These are phyloP conservation scores for Oryza longistaminata DNA, from an alignment of 176 grass and related monocot species.

Conservation along the genomic window DNA sequence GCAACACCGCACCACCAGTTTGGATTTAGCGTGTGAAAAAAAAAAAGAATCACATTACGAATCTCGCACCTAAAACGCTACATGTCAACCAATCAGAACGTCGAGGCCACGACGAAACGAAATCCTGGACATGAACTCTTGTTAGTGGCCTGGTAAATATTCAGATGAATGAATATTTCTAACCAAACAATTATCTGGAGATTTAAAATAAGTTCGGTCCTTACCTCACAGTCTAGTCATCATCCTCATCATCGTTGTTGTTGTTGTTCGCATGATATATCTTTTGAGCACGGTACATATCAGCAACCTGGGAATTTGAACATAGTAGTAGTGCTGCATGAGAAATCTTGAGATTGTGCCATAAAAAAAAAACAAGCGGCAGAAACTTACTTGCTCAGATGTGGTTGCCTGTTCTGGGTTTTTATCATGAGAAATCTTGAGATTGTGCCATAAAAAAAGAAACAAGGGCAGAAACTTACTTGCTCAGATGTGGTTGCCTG, in stretches of 20 bases:
- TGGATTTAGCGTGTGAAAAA: not conserved
- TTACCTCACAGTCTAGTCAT: conserved; percentile 60
- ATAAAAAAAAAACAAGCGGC: not conserved
- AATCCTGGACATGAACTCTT: not conserved
- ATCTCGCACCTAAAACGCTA: not conserved
- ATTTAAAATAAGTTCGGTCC: conserved; percentile 4
- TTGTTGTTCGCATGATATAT: conserved; percentile 75
- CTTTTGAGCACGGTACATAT: conserved; percentile 93
- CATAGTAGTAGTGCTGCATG: not conserved
- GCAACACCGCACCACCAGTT: not conserved
- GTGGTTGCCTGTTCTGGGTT: conserved; percentile 82
- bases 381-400: conserved; percentile 71
- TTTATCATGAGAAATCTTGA: conserved; percentile 66
- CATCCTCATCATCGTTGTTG: conserved; percentile 80
- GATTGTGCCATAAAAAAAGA: not conserved
- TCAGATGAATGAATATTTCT: not conserved
- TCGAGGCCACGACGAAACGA: not conserved
- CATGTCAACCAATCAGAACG: not conserved
- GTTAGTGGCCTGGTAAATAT: not conserved
- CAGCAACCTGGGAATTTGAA: conserved; percentile 73
- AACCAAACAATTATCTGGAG: not conserved
- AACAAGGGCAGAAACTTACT: conserved; percentile 39
- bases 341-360: conserved; percentile 21
- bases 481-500: conserved; percentile 88
- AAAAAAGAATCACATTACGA: not conserved